These are phyloP conservation scores for Penicillium concentricum DNA, from an alignment of 2,329 filamentous ascomycete species.

Conservation along the genomic window DNA sequence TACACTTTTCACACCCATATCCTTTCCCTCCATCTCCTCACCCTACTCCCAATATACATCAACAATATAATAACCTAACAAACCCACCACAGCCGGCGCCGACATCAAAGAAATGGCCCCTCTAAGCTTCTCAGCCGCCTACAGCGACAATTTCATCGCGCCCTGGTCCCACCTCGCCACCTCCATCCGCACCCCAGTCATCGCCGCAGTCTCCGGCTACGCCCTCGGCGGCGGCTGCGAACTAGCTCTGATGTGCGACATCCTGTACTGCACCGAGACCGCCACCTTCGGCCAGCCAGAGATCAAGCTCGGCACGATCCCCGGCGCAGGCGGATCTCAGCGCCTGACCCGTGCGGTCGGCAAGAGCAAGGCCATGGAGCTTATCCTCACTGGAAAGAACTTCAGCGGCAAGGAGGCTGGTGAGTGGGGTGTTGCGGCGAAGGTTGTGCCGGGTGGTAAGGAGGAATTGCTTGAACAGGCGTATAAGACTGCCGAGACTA, in stretches of 20 bases:
- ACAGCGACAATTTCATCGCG: conserved; percentile 90
- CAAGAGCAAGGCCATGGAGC: conserved; percentile 85
- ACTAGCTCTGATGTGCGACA: conserved; percentile 95
- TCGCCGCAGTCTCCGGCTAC: conserved; percentile 91
- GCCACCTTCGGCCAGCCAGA: conserved; percentile 97
- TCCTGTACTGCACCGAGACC: conserved; percentile 80
- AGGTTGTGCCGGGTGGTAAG: conserved; percentile 70
- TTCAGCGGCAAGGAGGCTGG: conserved; percentile 83
- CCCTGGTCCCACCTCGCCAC: conserved; percentile 85
- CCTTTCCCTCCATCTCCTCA: not conserved
- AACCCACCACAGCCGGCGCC: conserved; percentile 64
- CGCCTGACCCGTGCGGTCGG: conserved; percentile 78
- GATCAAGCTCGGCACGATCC: conserved; percentile 90
- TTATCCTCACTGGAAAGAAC: conserved; percentile 80
- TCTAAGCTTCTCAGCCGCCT: conserved; percentile 83
- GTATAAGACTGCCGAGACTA: conserved; percentile 80
- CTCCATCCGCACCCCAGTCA: conserved; percentile 86
- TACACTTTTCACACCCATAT: not conserved
- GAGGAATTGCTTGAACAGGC: conserved; percentile 80
- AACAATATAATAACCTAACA: not conserved
- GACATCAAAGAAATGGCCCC: conserved; percentile 99
- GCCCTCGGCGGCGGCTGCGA: conserved; percentile 95
- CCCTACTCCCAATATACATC: not conserved
- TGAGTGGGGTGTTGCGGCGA: conserved; percentile 85
- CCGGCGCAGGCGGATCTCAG: conserved; percentile 89